Base-by-base conservation (phyloP, 2,329 filamentous ascomycete species). In the Aureobasidium pullulans region DNA sequence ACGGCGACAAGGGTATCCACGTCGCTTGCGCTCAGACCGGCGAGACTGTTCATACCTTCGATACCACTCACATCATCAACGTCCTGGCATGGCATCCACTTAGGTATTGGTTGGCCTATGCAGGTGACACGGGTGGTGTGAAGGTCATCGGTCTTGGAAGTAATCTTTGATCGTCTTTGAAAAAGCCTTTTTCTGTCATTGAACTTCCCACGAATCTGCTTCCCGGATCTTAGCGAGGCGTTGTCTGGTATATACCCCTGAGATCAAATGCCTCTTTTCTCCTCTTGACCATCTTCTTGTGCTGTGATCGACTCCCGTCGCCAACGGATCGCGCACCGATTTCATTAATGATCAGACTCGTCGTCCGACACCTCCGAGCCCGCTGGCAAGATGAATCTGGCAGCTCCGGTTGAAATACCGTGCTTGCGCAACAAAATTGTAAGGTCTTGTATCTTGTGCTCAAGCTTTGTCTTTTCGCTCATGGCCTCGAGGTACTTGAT, bases 21-120 rank as follows among this genome's bases (percentile, higher is more conserved):
- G 82, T 91, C 43, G 84, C 82, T 19, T 87, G 90, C 68, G 82
- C 84, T 1, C 88, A 92, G 70, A 87, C 84, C 3, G 88, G 88
- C 23, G 88, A 91, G 46, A 80, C 84, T 64, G 81, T 91, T 13
- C 81, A 89, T 69, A 88, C 81, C 1, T 80, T 90, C 64, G 89
- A 90, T 71, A 87, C 87, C 9, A 77, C 78, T 0, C 81, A 83
- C 23, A 76, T 85, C 11, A 84, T 82, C 58, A 82, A 84, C 1
- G 80, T 88, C 10, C 86, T 91, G 7, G 82, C 86, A 2, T 92
- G 88, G 88, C 87, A 89, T 64, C 89, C 89, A 2, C 85, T 81
- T 43, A 79, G 84, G 60, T 92, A 92, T 70, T 84, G 82, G 64
- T 73, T 93, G 61, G 89, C 88, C 1, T 91, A 90, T 69, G 83